Evolutionary conservation across 306 rosid genomes (phyloP).

Genomic region (Malus orientalis): DNA sequence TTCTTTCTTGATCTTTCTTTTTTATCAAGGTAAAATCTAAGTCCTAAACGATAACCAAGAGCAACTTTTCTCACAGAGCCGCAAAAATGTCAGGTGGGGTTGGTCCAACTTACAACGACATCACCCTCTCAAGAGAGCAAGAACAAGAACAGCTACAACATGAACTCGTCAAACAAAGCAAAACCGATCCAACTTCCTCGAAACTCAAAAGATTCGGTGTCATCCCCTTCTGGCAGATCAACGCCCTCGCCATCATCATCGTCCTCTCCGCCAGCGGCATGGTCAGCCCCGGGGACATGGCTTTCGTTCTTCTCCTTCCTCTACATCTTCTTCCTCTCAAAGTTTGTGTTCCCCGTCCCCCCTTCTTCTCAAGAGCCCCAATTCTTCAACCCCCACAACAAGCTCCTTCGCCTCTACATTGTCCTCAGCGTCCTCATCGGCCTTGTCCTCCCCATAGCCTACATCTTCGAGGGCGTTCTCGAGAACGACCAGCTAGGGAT

Average conservation of each 20-base stretch:
- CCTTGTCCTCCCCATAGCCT: slow-evolving; percentile 54
- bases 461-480: slow-evolving; percentile 54
- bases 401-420: slow-evolving; percentile 37
- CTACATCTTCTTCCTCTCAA: slow-evolving; percentile 55
- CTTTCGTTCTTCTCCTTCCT: slow-evolving; percentile 39
- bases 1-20: neutral
- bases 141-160: slow-evolving; percentile 16
- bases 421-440: slow-evolving; percentile 44
- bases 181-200: slow-evolving; percentile 9
- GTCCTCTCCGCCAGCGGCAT: slow-evolving; percentile 65
- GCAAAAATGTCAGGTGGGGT: slow-evolving; percentile 69
- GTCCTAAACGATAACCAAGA: neutral
- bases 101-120: slow-evolving; percentile 50
- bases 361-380: slow-evolving; percentile 24
- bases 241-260: slow-evolving; percentile 38
- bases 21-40: neutral
- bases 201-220: slow-evolving; percentile 3
- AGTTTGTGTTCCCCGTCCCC: slow-evolving; percentile 49
- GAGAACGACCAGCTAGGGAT: slow-evolving; percentile 72
- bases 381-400: slow-evolving; percentile 36
- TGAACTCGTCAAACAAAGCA: slow-evolving; percentile 19
- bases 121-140: slow-evolving; percentile 33
- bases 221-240: slow-evolving; percentile 54
- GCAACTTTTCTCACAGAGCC: neutral
- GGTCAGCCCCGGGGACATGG: slow-evolving; percentile 50